Evolutionary conservation across 2,329 filamentous ascomycete species (phyloP).

Genomic region (Verticillium albo-atrum): DNA sequence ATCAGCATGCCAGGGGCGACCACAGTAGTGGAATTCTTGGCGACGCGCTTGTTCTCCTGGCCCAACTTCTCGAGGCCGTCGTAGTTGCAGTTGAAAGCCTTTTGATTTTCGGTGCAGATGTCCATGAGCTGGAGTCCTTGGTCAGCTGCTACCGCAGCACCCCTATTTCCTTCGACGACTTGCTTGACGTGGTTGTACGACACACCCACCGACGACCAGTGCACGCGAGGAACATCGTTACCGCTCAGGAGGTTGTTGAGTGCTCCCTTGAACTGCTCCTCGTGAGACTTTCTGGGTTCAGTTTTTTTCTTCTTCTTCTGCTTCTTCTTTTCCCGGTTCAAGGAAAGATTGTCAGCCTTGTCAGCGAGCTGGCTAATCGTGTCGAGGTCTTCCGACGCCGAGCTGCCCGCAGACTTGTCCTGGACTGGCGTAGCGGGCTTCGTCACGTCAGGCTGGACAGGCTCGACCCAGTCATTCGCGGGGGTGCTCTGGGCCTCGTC

Average conservation of each 20-base stretch:
- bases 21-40: not conserved
- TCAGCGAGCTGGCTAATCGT: not conserved
- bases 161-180: not conserved
- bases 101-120: not conserved
- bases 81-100: not conserved
- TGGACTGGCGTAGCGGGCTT: not conserved
- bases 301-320: not conserved
- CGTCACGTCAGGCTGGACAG: not conserved
- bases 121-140: too few relatives aligned
- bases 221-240: not conserved
- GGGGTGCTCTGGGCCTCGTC: not conserved
- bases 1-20: slow-evolving; percentile 34
- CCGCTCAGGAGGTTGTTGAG: not conserved
- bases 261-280: not conserved
- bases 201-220: not conserved
- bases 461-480: not conserved
- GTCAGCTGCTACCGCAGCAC: not conserved
- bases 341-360: not conserved
- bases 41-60: not conserved
- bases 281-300: not conserved
- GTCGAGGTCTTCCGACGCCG: not conserved
- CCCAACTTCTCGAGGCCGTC: not conserved
- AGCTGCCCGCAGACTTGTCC: not conserved
- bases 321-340: not conserved
- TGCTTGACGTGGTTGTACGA: not conserved